These are phyloP conservation scores for Fusarium neocosmosporiellum DNA, from an alignment of 2,329 filamentous ascomycete species.

Conservation along the genomic window DNA sequence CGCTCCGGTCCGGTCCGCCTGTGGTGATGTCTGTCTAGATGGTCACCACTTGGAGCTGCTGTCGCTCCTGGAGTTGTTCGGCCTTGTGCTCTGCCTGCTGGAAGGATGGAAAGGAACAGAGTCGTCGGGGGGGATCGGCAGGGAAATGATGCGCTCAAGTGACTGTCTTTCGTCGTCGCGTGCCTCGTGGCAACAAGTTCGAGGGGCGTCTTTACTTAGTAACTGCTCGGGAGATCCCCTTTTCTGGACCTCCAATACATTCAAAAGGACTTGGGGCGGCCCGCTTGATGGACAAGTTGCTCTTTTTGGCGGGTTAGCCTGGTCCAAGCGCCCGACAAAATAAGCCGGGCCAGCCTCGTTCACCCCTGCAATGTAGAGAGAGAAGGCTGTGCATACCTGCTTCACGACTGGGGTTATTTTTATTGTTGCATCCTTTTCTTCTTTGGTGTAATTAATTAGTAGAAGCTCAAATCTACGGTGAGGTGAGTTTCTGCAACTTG, in stretches of 20 bases:
- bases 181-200: slow-evolving; percentile 37
- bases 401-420: background rate
- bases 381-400: background rate
- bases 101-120: slow-evolving; percentile 1
- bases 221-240: slow-evolving; percentile 45
- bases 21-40: slow-evolving; percentile 6
- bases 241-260: slow-evolving; percentile 40
- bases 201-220: slow-evolving; percentile 29
- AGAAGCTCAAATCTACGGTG: background rate
- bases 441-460: background rate
- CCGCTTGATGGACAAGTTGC: slow-evolving; percentile 43
- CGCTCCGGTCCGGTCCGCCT: slow-evolving; percentile 17
- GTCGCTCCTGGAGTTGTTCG: slow-evolving; percentile 1
- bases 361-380: slow-evolving; percentile 2
- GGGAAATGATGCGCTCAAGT: slow-evolving; percentile 3
- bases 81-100: slow-evolving; percentile 8
- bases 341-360: slow-evolving; percentile 26
- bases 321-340: slow-evolving; percentile 47
- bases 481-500: background rate
- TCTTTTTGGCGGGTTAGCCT: slow-evolving; percentile 41
- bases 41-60: slow-evolving; percentile 7
- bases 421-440: background rate
- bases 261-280: slow-evolving; percentile 34
- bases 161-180: slow-evolving; percentile 29
- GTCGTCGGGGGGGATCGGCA: background rate